Evolutionary conservation across 768 basidiomycete genomes (phyloP).

Genomic region (Postia placenta): DNA sequence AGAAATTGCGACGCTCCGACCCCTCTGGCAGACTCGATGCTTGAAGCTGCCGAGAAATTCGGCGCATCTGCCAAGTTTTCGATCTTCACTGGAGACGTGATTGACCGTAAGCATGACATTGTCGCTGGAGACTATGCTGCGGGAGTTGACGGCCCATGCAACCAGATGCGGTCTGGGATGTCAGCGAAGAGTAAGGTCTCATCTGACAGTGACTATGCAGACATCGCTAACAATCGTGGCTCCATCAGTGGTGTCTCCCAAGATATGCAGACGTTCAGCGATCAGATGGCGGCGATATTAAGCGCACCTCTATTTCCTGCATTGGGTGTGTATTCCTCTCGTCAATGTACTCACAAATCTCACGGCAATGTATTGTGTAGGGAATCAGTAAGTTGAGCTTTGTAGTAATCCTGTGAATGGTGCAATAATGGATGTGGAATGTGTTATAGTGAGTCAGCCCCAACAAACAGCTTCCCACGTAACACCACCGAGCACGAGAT

Average conservation of each 20-base stretch:
- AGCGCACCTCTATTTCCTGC: constrained; percentile 40
- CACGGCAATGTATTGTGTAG: too few species aligned
- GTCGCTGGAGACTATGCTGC: not conserved
- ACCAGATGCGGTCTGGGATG: constrained; percentile 45
- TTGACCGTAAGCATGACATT: constrained; percentile 40
- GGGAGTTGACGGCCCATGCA: not conserved
- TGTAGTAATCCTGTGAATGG: too few species aligned
- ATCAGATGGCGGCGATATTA: constrained; percentile 36
- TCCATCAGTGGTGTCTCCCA: constrained; percentile 26
- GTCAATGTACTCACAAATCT: too few species aligned
- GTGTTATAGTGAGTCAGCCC: constrained; percentile 43
- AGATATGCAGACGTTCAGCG: constrained; percentile 41
- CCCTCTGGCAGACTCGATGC: constrained; percentile 43
- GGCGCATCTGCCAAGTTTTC: constrained; percentile 32
- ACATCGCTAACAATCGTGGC: too few species aligned
- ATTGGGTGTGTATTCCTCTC: constrained; percentile 31
- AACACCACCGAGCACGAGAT: constrained; percentile 31
- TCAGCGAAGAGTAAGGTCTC: constrained; percentile 37
- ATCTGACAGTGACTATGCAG: too few species aligned
- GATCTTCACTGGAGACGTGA: constrained; percentile 61
- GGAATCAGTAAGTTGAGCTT: constrained; percentile 44
- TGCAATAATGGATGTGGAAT: not conserved
- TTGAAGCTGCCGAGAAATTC: constrained; percentile 32
- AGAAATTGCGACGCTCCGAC: constrained; percentile 49
- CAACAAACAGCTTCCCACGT: constrained; percentile 54